Evolutionary conservation across 139 green algal genomes (phyloP).

Genomic region (Chlamydomonas sphaeroides): DNA sequence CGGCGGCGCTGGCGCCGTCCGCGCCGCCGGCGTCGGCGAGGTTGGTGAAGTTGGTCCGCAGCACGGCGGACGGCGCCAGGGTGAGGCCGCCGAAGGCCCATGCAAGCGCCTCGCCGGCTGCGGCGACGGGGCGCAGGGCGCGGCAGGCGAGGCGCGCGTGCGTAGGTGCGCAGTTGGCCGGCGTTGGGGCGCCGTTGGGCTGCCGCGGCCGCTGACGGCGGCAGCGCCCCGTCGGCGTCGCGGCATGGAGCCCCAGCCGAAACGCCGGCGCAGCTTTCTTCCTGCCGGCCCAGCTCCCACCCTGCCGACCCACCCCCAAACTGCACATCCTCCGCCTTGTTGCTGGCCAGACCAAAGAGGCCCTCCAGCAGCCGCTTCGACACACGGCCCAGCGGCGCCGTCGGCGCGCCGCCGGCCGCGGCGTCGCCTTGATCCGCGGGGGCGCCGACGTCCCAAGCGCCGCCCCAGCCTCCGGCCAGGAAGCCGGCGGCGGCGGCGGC

Average conservation of each 20-base stretch:
- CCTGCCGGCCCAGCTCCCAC: too few species aligned
- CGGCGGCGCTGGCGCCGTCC: neutral
- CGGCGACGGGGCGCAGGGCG: neutral
- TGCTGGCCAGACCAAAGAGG: constrained; percentile 58
- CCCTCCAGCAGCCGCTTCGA: constrained; percentile 14
- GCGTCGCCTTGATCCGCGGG: neutral
- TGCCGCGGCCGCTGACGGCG: too few species aligned
- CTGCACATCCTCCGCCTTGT: constrained; percentile 77
- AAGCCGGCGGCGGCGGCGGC: constrained; percentile 10
- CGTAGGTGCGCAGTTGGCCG: too few species aligned
- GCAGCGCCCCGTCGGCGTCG: too few species aligned
- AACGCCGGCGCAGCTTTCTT: too few species aligned
- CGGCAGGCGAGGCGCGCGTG: neutral
- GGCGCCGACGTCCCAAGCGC: neutral
- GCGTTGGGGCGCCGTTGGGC: too few species aligned
- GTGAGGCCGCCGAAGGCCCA: constrained; percentile 79
- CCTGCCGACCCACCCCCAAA: constrained; percentile 53
- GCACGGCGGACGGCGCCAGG: constrained; percentile 58
- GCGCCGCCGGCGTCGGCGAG: constrained; percentile 32
- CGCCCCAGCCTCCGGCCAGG: constrained; percentile 15
- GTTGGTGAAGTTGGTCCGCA: constrained; percentile 50
- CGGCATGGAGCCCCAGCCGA: too few species aligned
- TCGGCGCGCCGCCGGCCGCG: neutral
- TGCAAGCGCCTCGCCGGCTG: constrained; percentile 83
- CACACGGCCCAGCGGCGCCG: neutral